Base-by-base conservation (phyloP, 177 flowering plant genomes). In the Vitis hybrid region DNA sequence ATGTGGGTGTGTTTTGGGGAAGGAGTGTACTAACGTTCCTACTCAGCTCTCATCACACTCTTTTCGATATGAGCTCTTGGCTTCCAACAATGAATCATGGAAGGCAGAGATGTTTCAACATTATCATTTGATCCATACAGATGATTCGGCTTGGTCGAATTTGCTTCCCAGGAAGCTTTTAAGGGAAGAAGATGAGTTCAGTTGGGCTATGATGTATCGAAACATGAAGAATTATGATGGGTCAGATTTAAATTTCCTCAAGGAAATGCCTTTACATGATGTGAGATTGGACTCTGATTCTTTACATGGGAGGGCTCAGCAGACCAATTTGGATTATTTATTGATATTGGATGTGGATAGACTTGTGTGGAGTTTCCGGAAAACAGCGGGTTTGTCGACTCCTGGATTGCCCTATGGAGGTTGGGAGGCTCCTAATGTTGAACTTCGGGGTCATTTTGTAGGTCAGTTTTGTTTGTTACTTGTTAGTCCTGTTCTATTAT, bases 381-480 rank as follows among this genome's bases (percentile, higher is more conserved):
- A 93, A 70, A 93, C 90, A 0, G 93, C 94, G 1, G 90, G 90
- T n/a, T 82, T 93, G 80, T 65, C 82, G 6, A 88, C 91, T 1
- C 84, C 84, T 1, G 91, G 94, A 3, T 57, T 14, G 9, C 77
- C 99, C 0, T 91, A 90, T 73, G 91, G 87, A 27, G 99, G 98
- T 0, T 95, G 99, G 98, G 99, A 95, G 77, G 78, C 8, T 0
- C 88, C 93, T 0, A 30, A 17, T 21, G 1, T 1, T 9, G 92
- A 95, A 84, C 98, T 93, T 68, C 90, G 99, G 0, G 99, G 99
- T 35, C 99, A 95, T 81, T 95, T 95, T 76, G 97, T 93, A 14
- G 99, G 99, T 93, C 46, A 35, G 46, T 35, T 35, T 35, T 35
- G 46, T 35, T 35, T 6, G 46, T 35, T 35, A 6, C 6, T 35